Base-by-base conservation (phyloP, 441 rosid species). In the Pelargonium citronellum region DNA sequence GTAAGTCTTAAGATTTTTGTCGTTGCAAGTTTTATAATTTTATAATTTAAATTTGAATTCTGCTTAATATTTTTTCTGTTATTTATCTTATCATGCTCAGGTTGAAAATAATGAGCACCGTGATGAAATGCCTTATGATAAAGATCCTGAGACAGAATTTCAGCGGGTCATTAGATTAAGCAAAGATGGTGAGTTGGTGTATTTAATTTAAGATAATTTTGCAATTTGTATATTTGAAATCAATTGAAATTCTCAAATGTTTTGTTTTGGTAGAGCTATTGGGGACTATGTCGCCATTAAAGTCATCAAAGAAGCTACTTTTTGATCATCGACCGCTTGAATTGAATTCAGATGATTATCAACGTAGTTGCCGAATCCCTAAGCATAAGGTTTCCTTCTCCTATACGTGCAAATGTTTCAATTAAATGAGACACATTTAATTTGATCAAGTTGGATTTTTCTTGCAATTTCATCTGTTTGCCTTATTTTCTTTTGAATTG, bases 361-460 rank as follows among this genome's bases (percentile, higher is more conserved):
- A 86, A 27, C 93, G 96, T 15, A 87, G 81, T 15, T 83, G 89
- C 64, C 70, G 22, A 7, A 79, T 92, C 55, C 95, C 96, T 1
- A 89, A 90, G 78, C 75, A 43, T 68, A 92, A 92, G 89, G 96
- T 90, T 43, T 66, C 19, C 7, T n/a, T 51, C 24, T 2, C n/a
- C 4, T 53, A 4, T 37, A 9, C 11, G 0, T 1, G 51, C 4
- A 17, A 6, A 55, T 55, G 7, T 6, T 55, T 55, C 17, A 55
- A 16, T 55, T 55, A n/a, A 6, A 34, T 34, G 39, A 3, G 6
- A 16, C 22, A 55, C 16, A 49, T 5, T 55, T 55, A 34, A 34
- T 34, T 34, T 34, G 39, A 3, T 34, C 6, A 34, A 34, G 2
- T 4, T 71, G 46, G 41, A 53, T 0, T 16, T 37, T 66, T 44